Conservation (phyloP, 2,329 filamentous ascomycete species). For the Waltergamsia citrina region DNA sequence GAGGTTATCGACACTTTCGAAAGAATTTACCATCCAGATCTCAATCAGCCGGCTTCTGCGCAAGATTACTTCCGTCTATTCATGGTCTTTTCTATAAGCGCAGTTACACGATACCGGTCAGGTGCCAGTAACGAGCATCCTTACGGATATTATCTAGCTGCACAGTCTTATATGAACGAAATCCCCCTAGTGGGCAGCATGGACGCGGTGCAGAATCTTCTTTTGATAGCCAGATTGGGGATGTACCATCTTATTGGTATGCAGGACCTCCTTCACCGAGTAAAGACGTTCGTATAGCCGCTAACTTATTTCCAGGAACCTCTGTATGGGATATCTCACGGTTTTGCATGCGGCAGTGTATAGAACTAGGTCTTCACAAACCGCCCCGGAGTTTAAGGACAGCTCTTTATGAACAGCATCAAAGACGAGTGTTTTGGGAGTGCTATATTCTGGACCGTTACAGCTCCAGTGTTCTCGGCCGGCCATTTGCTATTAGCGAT, state of each 20-base stretch:
- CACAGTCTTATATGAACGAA: background rate
- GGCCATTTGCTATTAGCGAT: constrained; percentile 30
- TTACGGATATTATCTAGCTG: background rate
- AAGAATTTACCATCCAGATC: constrained; percentile 5
- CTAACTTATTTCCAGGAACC: constrained; percentile 9
- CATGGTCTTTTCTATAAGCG: background rate
- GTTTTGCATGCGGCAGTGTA: constrained; percentile 28
- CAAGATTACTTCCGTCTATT: constrained; percentile 2
- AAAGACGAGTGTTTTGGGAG: constrained; percentile 31
- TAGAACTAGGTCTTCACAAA: constrained; percentile 24
- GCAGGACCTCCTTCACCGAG: background rate
- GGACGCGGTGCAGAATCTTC: constrained; percentile 1
- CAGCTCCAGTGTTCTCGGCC: constrained; percentile 27
- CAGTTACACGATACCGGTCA: background rate
- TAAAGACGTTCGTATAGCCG: too few species aligned
- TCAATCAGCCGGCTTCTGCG: background rate
- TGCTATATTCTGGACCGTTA: constrained; percentile 34
- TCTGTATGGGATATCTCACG: constrained; percentile 30
- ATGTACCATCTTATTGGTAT: constrained; percentile 23
- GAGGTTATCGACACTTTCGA: constrained; percentile 3
- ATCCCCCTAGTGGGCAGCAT: background rate
- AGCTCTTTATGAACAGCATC: constrained; percentile 22
- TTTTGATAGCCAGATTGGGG: background rate
- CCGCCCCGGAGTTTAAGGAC: constrained; percentile 4
- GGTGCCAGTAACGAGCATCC: background rate